Conservation (phyloP, 2,329 filamentous ascomycete genomes). For the Thielaviopsis punctulata region DNA sequence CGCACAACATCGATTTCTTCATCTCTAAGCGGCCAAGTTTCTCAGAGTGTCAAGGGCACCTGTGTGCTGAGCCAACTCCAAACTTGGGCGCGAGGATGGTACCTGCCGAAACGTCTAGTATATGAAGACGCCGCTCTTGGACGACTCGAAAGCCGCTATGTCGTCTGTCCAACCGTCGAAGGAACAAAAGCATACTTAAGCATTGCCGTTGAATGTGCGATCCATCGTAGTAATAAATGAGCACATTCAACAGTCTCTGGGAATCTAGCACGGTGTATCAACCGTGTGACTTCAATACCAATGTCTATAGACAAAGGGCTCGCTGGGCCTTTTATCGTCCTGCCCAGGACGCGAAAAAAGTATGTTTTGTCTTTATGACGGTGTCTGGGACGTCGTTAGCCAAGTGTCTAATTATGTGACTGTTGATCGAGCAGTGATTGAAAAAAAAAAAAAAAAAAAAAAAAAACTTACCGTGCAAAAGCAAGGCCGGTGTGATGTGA, state of each 20-base stretch:
- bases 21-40: too few species aligned
- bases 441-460: not conserved
- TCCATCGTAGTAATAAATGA: not conserved
- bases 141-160: not conserved
- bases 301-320: not conserved
- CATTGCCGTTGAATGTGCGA: not conserved
- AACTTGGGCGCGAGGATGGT: too few species aligned
- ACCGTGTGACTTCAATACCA: not conserved
- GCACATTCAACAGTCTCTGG: not conserved
- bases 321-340: conserved; percentile 20
- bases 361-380: not conserved
- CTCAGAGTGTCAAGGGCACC: conserved; percentile 3
- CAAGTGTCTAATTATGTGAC: not conserved
- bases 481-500: not conserved
- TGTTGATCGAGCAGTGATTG: too few species aligned
- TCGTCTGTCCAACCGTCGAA: not conserved
- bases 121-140: not conserved
- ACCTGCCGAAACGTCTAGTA: not conserved
- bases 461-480: not conserved
- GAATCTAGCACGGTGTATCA: not conserved
- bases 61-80: too few species aligned
- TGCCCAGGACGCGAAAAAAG: conserved; percentile 19
- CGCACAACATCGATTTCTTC: too few species aligned
- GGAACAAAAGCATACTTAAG: not conserved
- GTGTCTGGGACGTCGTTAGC: not conserved